Evolutionary conservation across 768 basidiomycete species (phyloP).

Genomic region (Tulasnella sp.): DNA sequence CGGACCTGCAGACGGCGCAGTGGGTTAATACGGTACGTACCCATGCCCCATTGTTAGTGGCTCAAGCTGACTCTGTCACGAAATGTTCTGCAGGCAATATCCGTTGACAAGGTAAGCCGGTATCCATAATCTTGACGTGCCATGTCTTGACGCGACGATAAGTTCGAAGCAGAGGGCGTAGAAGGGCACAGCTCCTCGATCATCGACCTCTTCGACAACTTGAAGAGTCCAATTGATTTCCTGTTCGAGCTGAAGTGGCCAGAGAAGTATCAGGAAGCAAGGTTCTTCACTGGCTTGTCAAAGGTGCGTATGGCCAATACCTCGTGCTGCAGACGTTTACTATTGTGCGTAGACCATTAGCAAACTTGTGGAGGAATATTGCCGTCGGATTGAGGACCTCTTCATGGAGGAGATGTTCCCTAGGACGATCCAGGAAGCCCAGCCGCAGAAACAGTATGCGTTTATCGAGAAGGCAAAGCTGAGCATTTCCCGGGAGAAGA

Average conservation of each 20-base stretch:
- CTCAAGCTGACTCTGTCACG: not conserved
- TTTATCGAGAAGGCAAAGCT: slow-evolving; percentile 80
- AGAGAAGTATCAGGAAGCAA: slow-evolving; percentile 75
- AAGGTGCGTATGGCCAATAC: slow-evolving; percentile 42
- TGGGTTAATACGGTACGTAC: slow-evolving; percentile 83
- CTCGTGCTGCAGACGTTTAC: not conserved
- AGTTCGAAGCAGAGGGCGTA: slow-evolving; percentile 67
- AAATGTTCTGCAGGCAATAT: slow-evolving; percentile 47
- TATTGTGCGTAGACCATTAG: slow-evolving; percentile 56
- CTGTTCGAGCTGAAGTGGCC: slow-evolving; percentile 86
- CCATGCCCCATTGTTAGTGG: not conserved
- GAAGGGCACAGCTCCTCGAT: slow-evolving; percentile 95
- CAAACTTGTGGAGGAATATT: slow-evolving; percentile 86
- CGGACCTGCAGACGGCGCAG: slow-evolving; percentile 76
- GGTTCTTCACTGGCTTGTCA: slow-evolving; percentile 78
- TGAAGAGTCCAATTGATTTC: slow-evolving; percentile 81
- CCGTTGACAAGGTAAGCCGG: slow-evolving; percentile 57
- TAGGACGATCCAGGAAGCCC: slow-evolving; percentile 50
- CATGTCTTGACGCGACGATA: not conserved
- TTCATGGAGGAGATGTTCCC: slow-evolving; percentile 97
- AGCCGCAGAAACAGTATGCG: slow-evolving; percentile 68
- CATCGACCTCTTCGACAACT: slow-evolving; percentile 87
- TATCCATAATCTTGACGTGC: not conserved
- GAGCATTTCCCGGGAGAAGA: slow-evolving; percentile 75
- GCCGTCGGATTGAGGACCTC: slow-evolving; percentile 68